Base-by-base conservation (phyloP, 1,284 basidiomycete genomes). In the Somion occarium region DNA sequence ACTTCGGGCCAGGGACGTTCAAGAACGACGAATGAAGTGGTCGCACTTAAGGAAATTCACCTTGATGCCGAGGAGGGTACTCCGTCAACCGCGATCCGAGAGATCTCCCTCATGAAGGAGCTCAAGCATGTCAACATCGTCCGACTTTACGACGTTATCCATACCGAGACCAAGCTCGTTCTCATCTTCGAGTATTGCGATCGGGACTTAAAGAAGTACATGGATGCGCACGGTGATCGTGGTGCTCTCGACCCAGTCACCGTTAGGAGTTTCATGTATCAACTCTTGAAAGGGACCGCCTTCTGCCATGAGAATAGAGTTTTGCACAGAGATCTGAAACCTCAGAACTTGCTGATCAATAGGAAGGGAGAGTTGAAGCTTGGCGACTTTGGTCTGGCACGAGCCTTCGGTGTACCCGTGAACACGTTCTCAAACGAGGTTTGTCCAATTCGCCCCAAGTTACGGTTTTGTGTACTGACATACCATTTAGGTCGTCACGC, bases 221-320 rank as follows among this genome's bases (percentile, higher is more conserved):
- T 99, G 97, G 97, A 99, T 70, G 88, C 93, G 30, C 89, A 98
- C 60, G 97, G 97, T 48, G 93, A 98, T 58, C 86, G 93, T 53
- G 94, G 96, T 52, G 95, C 97, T 9, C 82, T 99, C 41, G 93
- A 96, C 52, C 91, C 93, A 1, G 79, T 81, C 53, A 94, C 92
- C n/a, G 94, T 98, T 56, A 88, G 93, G 58, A 95, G 86, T 64
- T 98, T 97, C 72, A 95, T 93, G 92, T 98, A 90, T 69, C 95
- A 99, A 70, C 83, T 99, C 37, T 78, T 98, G 63, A 98, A 97
- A 71, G 97, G 97, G 46, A 93, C 95, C 23, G 95, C 95, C 26
- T 99, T 97, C 71, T 99, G 97, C 69, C 97, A 99, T 70, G 95
- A 98, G 68, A 98, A 99, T 65, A 86, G 98, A 59, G 94, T 99